Evolutionary conservation across 164 flowering plant species (phyloP).

Genomic region (Aristolochia contorta): DNA sequence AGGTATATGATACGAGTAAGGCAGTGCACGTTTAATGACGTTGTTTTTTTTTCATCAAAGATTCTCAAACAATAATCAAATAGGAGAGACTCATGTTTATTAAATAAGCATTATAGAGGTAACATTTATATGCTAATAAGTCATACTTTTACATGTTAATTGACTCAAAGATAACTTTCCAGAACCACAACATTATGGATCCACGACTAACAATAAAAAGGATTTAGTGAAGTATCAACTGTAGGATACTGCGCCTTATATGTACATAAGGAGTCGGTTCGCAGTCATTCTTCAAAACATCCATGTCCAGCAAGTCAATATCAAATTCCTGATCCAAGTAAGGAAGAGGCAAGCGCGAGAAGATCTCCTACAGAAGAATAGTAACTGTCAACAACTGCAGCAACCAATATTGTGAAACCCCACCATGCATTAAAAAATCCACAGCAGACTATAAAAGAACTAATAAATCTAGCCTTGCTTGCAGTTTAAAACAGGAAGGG

Average conservation of each 20-base stretch:
- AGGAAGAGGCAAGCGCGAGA: constrained; percentile 67
- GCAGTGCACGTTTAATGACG: too few species aligned
- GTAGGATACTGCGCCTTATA: constrained; percentile 87
- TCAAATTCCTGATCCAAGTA: constrained; percentile 65
- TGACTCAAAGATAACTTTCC: too few species aligned
- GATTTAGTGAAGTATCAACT: background rate
- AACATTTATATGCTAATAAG: too few species aligned
- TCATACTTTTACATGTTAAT: too few species aligned
- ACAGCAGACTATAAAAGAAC: background rate
- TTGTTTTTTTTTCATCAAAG: too few species aligned
- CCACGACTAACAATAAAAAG: background rate
- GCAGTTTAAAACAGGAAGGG: background rate
- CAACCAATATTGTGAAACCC: background rate
- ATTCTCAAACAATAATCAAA: too few species aligned
- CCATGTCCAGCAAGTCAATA: constrained; percentile 47
- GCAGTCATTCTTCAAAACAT: constrained; percentile 27
- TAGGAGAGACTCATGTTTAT: too few species aligned
- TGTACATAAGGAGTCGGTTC: constrained; percentile 74
- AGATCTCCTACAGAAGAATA: constrained; percentile 43
- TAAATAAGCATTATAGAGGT: too few species aligned
- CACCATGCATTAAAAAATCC: background rate
- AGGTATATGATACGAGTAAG: too few species aligned
- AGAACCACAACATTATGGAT: too few species aligned
- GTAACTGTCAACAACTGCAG: background rate
- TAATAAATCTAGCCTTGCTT: background rate